Evolutionary conservation across 2,329 filamentous ascomycete species (phyloP), one percentile per base, ranked within the genome.

Genomic region (Pyrenophora tritici-repentis): DNA sequence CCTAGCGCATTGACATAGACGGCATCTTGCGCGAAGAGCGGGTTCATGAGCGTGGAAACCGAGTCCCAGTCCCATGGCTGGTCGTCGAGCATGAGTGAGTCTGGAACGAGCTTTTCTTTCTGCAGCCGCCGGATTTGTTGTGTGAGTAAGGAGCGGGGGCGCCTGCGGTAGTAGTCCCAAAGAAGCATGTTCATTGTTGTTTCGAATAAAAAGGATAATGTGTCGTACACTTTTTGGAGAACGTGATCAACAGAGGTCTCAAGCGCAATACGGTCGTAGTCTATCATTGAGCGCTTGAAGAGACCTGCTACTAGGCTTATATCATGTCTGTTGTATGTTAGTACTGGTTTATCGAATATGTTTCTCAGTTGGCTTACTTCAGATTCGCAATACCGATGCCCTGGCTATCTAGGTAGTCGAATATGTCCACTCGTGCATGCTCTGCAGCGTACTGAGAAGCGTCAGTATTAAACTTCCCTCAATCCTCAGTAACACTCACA

Each of bases 341-440:
- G 34, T 6, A 14, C 14, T 6, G 5, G 13, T 9, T 12, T 13
- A 10, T 12, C 17, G 9, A 26, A 24, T 9, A 34, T 9, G 1
- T 14, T 33, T 18, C 9, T 13, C 10, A 3, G 1, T 3, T 31
- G 24, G 5, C 53, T 48, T 38, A 59, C 58, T 55, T 52, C 3
- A 52, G 40, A 10, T 26, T 42, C 16, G 45, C 50, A 18, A 45
- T 17, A 0, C 56, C 55, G 5, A 59, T 38, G 10, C 58, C 56
- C 42, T 61, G 56, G 24, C 14, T 50, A 17, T 56, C 50, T 17
- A 61, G 33, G 37, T 56, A 59, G 33, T 53, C 24, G 3, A 61
- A 24, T 7, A 61, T 22, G 10, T 59, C 58, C n/a, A 38, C 5
- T 0, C 58, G 51, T 5, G 10, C n/a, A 17, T 46, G 14, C 2